Percentiles rank a stretch among this genome's conserved stretches.
Evolutionary conservation across 495 filamentous ascomycete genomes (phyloP).

Genomic region (Oidiodendron maius): DNA sequence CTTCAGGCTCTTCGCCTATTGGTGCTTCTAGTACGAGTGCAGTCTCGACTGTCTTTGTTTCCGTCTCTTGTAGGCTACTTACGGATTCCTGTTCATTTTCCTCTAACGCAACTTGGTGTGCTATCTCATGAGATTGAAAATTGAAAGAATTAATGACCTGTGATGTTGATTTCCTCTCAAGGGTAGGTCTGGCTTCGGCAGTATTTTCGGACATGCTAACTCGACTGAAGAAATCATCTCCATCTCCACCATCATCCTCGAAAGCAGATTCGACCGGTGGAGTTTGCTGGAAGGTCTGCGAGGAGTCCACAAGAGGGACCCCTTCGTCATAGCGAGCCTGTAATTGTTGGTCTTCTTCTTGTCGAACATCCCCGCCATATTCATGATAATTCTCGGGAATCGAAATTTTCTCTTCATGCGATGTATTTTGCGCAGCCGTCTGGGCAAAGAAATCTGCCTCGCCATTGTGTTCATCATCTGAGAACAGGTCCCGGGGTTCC

Average conservation of each 20-base stretch:
- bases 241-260: slow-evolving; percentile 33
- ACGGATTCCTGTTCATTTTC: slow-evolving; percentile 29
- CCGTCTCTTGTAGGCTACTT: slow-evolving; percentile 23
- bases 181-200: slow-evolving; percentile 17
- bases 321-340: slow-evolving; percentile 56
- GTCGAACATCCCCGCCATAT: slow-evolving; percentile 14
- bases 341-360: slow-evolving; percentile 21
- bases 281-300: slow-evolving; percentile 22
- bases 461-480: slow-evolving; percentile 17
- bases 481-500: slow-evolving; percentile 24
- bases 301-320: slow-evolving; percentile 42
- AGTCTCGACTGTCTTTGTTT: slow-evolving; percentile 21
- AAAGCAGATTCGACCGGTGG: background rate
- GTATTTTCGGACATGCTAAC: slow-evolving; percentile 17
- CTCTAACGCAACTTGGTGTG: slow-evolving; percentile 8
- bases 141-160: slow-evolving; percentile 42
- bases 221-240: slow-evolving; percentile 46
- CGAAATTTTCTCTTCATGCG: background rate
- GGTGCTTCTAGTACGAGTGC: slow-evolving; percentile 15
- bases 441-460: slow-evolving; percentile 23
- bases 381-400: background rate
- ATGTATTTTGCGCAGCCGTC: slow-evolving; percentile 12
- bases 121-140: slow-evolving; percentile 10
- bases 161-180: slow-evolving; percentile 54
- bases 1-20: slow-evolving; percentile 21